Evolutionary conservation across 371 early-diverging fungal genomes (phyloP).

Genomic region (Mortierella sp.): DNA sequence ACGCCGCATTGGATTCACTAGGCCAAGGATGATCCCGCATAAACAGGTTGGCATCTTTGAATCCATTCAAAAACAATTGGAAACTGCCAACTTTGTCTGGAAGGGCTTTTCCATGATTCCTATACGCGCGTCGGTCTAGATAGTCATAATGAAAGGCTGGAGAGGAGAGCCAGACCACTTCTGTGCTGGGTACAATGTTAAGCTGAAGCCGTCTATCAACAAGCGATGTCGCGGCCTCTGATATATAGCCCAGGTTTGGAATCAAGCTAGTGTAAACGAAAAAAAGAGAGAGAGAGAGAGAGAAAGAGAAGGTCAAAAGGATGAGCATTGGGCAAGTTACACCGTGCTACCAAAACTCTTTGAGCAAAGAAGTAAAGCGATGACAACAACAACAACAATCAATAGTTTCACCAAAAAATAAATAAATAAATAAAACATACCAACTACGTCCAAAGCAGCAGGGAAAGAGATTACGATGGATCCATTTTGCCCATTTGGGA

Average conservation of each 20-base stretch:
- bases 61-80: slow-evolving; percentile 86
- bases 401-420: too few relatives aligned
- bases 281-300: slow-evolving; percentile 6
- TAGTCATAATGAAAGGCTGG: slow-evolving; percentile 84
- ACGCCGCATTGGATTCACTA: slow-evolving; percentile 6
- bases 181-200: slow-evolving; percentile 86
- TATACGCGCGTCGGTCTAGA: slow-evolving; percentile 62
- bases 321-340: neutral
- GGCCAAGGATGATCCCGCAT: slow-evolving; percentile 74
- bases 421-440: slow-evolving; percentile 20
- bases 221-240: slow-evolving; percentile 87
- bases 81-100: slow-evolving; percentile 89
- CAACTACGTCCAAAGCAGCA: slow-evolving; percentile 93
- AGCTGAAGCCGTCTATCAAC: slow-evolving; percentile 82
- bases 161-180: slow-evolving; percentile 77
- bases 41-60: slow-evolving; percentile 84
- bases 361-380: neutral
- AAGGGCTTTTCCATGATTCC: slow-evolving; percentile 51
- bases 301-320: neutral
- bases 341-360: neutral
- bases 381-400: too few relatives aligned
- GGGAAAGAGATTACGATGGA: slow-evolving; percentile 87
- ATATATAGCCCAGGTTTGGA: slow-evolving; percentile 89
- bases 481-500: slow-evolving; percentile 95
- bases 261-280: slow-evolving; percentile 63